These are phyloP conservation scores for Garcia nutans DNA, from an alignment of 345 rosid species.

Conservation along the genomic window DNA sequence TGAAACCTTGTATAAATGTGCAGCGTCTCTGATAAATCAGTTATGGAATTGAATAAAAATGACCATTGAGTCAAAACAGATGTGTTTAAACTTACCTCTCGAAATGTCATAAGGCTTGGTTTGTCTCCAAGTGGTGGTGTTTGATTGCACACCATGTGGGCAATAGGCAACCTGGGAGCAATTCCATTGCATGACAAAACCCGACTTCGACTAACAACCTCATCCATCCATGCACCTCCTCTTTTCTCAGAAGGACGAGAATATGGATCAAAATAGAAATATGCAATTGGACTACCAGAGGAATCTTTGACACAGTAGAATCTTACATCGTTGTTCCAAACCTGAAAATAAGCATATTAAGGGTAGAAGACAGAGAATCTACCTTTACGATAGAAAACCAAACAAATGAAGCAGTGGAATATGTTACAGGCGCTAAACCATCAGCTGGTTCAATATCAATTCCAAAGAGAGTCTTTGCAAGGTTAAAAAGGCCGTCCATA, in stretches of 20 bases:
- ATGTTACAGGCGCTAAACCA: slow-evolving; percentile 81
- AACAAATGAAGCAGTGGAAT: slow-evolving; percentile 13
- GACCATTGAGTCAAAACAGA: background rate
- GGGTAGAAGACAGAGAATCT: slow-evolving; percentile 18
- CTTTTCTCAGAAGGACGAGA: slow-evolving; percentile 91
- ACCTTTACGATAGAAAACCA: background rate
- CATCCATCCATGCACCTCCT: slow-evolving; percentile 95
- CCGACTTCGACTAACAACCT: slow-evolving; percentile 75
- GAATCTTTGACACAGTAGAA: slow-evolving; percentile 84
- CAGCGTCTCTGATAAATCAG: background rate
- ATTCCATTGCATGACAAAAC: slow-evolving; percentile 56
- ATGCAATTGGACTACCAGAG: slow-evolving; percentile 71
- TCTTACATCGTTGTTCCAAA: slow-evolving; percentile 82
- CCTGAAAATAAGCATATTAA: slow-evolving; percentile 44
- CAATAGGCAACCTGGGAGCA: slow-evolving; percentile 61
- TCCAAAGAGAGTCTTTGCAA: slow-evolving; percentile 71
- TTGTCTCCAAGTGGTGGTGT: slow-evolving; percentile 88
- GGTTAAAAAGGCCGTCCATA: slow-evolving; percentile 75
- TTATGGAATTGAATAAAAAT: background rate
- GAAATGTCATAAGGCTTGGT: slow-evolving; percentile 94
- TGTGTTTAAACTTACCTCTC: slow-evolving; percentile 54
- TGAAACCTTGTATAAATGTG: background rate
- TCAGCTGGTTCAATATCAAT: slow-evolving; percentile 78
- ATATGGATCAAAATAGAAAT: slow-evolving; percentile 94
- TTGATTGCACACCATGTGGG: slow-evolving; percentile 97